Evolutionary conservation across 768 basidiomycete species (phyloP), one percentile per base, ranked within the genome.

Genomic region (Leucogyrophana mollusca): DNA sequence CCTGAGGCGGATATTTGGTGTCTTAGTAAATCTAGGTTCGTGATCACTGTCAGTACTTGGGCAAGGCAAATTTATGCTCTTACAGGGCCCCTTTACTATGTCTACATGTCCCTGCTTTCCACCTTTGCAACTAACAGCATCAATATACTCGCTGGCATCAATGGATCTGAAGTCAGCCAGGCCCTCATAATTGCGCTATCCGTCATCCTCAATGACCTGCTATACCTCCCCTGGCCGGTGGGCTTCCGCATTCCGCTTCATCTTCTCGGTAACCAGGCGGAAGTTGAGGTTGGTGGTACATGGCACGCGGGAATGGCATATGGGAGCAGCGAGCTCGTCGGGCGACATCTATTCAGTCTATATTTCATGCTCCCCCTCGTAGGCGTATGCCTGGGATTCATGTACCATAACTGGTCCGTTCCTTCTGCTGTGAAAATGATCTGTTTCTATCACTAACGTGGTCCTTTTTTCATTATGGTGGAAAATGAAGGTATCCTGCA

Each of bases 101-200:
- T 94, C 43, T 99, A 98, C 72, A 97, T 99, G 90, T 82, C 92
- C 4, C 69, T 98, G 23, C 73, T 99, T 14, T 97, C 94, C 24
- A 98, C 94, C 0, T 99, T 98, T 66, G 83, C 90, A 45, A 97
- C 95, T 14, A 99, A 99, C 69, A 89, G 89, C 64, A 96, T 98
- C 76, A 99, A 99, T 67, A 98, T 99, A 56, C 83, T 98, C 14
- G 96, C 96, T 9, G 96, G 95, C 8, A 89, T 97, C 54, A 98
- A 99, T 62, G 96, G 95, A 9, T 85, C 95, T 4, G 96, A 99
- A 74, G 92, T 90, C 52, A 80, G 84, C 50, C 96, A 99, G 68
- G 90, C 94, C 0, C 72, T 96, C 37, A 82, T 98, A 49, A 98
- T 99, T 53, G 89, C 91, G 3, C 51, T 91, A 9, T 96, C 93